These are phyloP conservation scores for Borovskyia barvae DNA, from an alignment of 208 protist genomes.

Conservation along the genomic window DNA sequence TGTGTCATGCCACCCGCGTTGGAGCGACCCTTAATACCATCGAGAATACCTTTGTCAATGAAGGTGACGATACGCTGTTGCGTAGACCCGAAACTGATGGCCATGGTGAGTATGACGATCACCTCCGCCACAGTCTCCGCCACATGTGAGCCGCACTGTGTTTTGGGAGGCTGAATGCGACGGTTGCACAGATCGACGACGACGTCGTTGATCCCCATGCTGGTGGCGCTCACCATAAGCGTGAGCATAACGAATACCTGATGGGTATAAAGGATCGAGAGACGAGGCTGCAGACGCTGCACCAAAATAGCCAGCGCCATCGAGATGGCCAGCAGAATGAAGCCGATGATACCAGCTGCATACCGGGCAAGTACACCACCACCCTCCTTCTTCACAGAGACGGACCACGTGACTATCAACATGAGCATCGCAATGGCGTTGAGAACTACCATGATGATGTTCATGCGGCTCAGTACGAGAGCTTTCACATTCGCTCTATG, in stretches of 20 bases:
- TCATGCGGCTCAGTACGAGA: conserved; percentile 66
- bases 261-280: conserved; percentile 69
- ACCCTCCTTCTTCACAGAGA: conserved; percentile 48
- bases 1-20: conserved; percentile 72
- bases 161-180: conserved; percentile 21
- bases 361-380: conserved; percentile 47
- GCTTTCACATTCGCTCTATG: conserved; percentile 71
- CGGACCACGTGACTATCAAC: conserved; percentile 65
- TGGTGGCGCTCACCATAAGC: conserved; percentile 56
- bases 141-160: conserved; percentile 55
- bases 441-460: conserved; percentile 53
- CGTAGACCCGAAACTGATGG: conserved; percentile 55
- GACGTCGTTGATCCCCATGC: conserved; percentile 82
- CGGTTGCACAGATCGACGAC: conserved; percentile 70
- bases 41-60: conserved; percentile 84
- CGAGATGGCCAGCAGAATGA: conserved; percentile 54
- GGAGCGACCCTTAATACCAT: conserved; percentile 80
- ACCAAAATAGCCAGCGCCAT: conserved; percentile 60
- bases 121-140: conserved; percentile 67
- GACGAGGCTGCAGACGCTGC: conserved; percentile 50
- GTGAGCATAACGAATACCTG: conserved; percentile 64
- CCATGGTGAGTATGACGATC: conserved; percentile 68
- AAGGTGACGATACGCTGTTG: conserved; percentile 86
- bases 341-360: conserved; percentile 54
- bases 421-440: conserved; percentile 60